Evolutionary conservation across 345 rosid genomes (phyloP), one percentile per base, ranked within the genome.

Genomic region (Citrus cavaleriei): DNA sequence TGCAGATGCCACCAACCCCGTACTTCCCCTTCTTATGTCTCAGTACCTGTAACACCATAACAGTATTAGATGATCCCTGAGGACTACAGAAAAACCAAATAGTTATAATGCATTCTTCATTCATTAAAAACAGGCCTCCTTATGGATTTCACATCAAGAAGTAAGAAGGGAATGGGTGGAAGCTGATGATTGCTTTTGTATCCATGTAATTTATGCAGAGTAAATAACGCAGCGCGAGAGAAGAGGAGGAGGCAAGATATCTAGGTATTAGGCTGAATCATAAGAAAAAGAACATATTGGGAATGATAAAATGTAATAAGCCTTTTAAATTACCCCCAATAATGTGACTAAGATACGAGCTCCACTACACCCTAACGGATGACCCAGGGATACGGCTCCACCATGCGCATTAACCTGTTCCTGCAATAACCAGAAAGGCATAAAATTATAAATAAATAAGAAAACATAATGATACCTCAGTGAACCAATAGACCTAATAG

Each of bases 351-450:
- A 81, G 37, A 96, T 91, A 46, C 99, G 97, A 85, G 99, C 97
- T 78, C 99, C 98, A 37, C 97, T 96, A 86, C 99, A 93, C 72
- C 99, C 99, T 59, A 96, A n/a, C 30, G 98, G 99, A 78, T 96
- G 99, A 35, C 99, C 99, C 78, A 96, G 81, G 30, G 98, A 89
- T 76, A 96, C 98, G 38, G 97, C 97, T 70, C 99, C 99, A 77
- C 99, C 98, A 72, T 92, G 93, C 66, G 62, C 91, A 74, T 95
- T 95, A 65, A 95, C 79, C 58, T 86, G 89, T 74, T 89, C 95
- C 99, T 95, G 86, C 80, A 85, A 78, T 65, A 6, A 66, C 16
- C 14, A 71, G 34, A 75, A 77, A 24, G 19, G 25, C 6, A 24
- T 28, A 76, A 21, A 5, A 25, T 8, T 55, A 73, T 62, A 63